Percentiles rank a stretch among this genome's conserved stretches.
Conservation (phyloP, 2,329 filamentous ascomycete species). For the Xylariaceae sp. region DNA sequence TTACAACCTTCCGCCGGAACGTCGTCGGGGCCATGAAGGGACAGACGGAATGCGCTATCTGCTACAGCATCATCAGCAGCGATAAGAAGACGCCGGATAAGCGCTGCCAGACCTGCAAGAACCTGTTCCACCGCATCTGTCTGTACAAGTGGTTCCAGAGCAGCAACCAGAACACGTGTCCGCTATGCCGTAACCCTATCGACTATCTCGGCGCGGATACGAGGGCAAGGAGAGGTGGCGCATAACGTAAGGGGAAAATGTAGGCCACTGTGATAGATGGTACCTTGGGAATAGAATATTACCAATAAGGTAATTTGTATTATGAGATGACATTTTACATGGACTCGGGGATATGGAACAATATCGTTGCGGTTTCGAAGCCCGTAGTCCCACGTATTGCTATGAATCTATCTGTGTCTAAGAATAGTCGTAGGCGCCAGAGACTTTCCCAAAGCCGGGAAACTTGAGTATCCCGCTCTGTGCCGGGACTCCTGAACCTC, state of each 20-base stretch:
- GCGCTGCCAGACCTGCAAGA: conserved; percentile 87
- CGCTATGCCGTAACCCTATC: conserved; percentile 89
- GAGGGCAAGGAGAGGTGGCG: conserved; percentile 26
- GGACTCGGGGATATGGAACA: too few relatives aligned
- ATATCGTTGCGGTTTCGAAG: too few relatives aligned
- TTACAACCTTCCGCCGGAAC: conserved; percentile 84
- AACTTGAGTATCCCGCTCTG: too few relatives aligned
- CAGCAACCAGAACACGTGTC: conserved; percentile 89
- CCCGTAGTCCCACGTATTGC: too few relatives aligned
- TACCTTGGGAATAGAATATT: too few relatives aligned
- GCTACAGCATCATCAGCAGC: conserved; percentile 88
- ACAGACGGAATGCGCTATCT: conserved; percentile 94
- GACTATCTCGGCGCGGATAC: conserved; percentile 50
- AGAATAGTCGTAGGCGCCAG: too few relatives aligned
- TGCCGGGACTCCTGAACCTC: too few relatives aligned
- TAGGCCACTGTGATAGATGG: neutral
- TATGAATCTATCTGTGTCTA: too few relatives aligned
- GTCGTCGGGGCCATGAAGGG: conserved; percentile 87
- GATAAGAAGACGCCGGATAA: conserved; percentile 93
- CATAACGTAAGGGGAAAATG: conserved; percentile 1
- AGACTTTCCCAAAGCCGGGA: too few relatives aligned
- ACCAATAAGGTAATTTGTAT: too few relatives aligned
- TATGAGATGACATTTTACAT: too few relatives aligned
- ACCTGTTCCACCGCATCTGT: conserved; percentile 87
- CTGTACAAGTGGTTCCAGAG: conserved; percentile 97